Conservation (phyloP, 148 eudicot genomes). For the Arbutus unedo region DNA sequence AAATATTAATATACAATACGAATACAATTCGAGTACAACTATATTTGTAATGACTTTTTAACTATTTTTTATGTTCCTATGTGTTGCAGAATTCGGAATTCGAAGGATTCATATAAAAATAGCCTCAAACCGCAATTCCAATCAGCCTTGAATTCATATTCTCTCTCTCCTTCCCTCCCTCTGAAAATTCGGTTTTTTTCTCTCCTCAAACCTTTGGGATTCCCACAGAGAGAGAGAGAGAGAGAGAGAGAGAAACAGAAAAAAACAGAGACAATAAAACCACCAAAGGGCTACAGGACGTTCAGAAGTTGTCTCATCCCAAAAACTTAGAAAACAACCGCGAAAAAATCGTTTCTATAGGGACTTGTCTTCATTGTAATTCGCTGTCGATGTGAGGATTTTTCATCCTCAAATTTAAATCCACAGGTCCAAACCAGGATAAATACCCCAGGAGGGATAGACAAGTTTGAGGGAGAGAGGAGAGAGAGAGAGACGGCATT, state of each 20-base stretch:
- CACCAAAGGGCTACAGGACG: constrained; percentile 29
- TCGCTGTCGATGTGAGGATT: background rate
- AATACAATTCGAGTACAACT: no score
- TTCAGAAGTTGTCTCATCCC: background rate
- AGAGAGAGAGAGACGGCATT: constrained; percentile 18
- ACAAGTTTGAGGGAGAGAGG: background rate
- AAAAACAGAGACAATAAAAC: background rate
- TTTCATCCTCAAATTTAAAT: background rate
- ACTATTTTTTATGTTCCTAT: no score
- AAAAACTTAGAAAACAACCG: background rate
- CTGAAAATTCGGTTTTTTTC: background rate
- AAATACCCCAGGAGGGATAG: background rate
- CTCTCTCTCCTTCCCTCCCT: background rate
- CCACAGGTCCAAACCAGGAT: background rate
- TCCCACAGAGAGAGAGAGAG: constrained; percentile 7
- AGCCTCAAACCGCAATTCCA: background rate
- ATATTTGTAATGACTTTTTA: no score
- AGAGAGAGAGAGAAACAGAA: background rate
- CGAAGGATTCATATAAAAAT: no score
- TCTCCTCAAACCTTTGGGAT: background rate
- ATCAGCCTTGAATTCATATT: background rate
- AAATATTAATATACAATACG: no score
- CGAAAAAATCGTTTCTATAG: background rate
- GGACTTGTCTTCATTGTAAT: constrained; percentile 6
- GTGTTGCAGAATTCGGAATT: no score